Conservation (phyloP, 768 basidiomycete genomes). For the Kwoniella bestiolae region DNA sequence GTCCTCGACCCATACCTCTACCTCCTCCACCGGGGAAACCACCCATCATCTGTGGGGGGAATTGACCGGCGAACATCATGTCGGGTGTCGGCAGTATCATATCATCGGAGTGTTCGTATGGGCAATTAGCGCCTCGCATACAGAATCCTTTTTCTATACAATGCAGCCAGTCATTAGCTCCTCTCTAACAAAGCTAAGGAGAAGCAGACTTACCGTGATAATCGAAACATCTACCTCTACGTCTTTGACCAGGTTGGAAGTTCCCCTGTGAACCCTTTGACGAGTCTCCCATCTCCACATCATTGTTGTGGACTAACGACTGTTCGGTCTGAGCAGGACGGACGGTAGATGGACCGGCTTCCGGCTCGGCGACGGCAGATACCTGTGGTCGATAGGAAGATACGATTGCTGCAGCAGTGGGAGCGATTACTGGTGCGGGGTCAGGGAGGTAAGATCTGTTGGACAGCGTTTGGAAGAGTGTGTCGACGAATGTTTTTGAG, state of each 20-base stretch:
- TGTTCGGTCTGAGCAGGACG: slow-evolving; percentile 1
- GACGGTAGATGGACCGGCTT: slow-evolving; percentile 30
- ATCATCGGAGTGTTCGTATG: slow-evolving; percentile 90
- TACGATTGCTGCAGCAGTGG: slow-evolving; percentile 24
- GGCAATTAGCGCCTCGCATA: slow-evolving; percentile 82
- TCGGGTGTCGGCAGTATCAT: slow-evolving; percentile 65
- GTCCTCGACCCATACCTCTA: slow-evolving; percentile 31
- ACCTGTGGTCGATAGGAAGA: slow-evolving; percentile 42
- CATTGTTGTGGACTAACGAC: neutral
- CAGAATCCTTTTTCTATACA: slow-evolving; percentile 84
- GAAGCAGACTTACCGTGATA: slow-evolving; percentile 76
- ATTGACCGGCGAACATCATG: slow-evolving; percentile 48
- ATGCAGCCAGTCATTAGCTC: too few species aligned
- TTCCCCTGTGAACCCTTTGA: neutral
- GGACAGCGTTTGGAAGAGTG: slow-evolving; percentile 75
- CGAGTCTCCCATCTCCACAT: slow-evolving; percentile 31
- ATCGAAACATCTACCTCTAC: slow-evolving; percentile 84
- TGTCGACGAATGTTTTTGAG: slow-evolving; percentile 73
- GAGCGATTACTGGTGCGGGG: slow-evolving; percentile 15
- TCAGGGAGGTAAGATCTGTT: slow-evolving; percentile 46
- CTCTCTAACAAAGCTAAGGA: too few species aligned
- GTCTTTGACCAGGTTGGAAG: neutral
- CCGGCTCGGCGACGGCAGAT: slow-evolving; percentile 19
- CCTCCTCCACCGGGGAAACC: slow-evolving; percentile 25
- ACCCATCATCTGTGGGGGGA: slow-evolving; percentile 27